Evolutionary conservation across 78 protist species (phyloP).

Genomic region (Dictyostelium brefeldianum): DNA sequence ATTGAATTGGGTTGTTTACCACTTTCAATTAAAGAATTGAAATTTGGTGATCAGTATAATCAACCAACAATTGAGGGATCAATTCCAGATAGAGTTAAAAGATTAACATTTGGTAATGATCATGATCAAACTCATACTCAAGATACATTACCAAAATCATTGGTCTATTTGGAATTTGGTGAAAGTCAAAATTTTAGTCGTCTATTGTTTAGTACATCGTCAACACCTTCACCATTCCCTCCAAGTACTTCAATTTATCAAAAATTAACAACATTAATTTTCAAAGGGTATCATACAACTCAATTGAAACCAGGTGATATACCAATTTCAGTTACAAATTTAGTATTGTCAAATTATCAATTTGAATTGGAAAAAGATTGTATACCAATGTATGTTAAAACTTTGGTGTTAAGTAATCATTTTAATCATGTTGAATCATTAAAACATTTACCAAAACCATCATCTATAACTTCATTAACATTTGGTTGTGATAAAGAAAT

Average conservation of each 20-base stretch:
- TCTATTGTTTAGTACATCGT: background rate
- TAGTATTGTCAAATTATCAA: background rate
- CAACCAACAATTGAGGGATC: conserved; percentile 11
- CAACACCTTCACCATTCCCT: background rate
- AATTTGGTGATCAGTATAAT: conserved; percentile 14
- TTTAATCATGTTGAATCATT: background rate
- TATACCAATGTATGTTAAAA: background rate
- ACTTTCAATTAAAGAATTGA: background rate
- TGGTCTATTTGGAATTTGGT: conserved; percentile 1
- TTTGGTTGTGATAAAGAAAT: background rate
- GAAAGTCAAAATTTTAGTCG: background rate
- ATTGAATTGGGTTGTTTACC: background rate
- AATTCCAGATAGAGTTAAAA: background rate
- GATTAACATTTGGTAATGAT: background rate
- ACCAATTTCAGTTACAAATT: background rate
- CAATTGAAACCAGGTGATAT: background rate
- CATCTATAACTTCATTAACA: background rate
- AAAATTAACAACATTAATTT: background rate
- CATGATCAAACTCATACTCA: background rate
- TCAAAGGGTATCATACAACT: background rate
- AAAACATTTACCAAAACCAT: background rate
- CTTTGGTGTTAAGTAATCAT: background rate
- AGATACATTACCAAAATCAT: conserved; percentile 10
- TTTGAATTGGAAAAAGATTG: background rate
- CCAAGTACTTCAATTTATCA: background rate